Percentiles rank a stretch among this genome's conserved stretches.
Conservation (phyloP, 2,329 filamentous ascomycete species). For the Biscogniauxia marginata region DNA sequence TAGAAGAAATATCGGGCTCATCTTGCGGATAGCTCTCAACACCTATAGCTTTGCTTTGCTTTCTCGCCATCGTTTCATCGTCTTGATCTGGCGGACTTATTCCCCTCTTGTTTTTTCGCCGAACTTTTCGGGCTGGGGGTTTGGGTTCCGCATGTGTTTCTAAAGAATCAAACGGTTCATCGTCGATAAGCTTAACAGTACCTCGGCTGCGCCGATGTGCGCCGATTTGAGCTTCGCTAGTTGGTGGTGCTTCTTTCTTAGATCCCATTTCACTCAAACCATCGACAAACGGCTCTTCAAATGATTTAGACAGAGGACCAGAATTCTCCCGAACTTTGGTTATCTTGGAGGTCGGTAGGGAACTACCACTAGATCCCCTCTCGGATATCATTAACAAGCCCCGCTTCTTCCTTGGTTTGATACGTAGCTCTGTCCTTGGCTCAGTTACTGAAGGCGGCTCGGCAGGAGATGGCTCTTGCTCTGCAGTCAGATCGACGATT, state of each 20-base stretch:
- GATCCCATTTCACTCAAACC: background rate
- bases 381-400: constrained; percentile 48
- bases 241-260: background rate
- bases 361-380: constrained; percentile 18
- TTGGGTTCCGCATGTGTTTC: background rate
- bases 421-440: constrained; percentile 45
- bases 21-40: background rate
- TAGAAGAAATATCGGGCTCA: background rate
- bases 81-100: background rate
- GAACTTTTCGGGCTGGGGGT: background rate
- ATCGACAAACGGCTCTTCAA: background rate
- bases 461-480: background rate
- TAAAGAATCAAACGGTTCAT: background rate
- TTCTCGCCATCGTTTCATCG: background rate
- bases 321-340: background rate
- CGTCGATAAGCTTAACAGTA: background rate
- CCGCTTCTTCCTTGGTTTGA: constrained; percentile 46
- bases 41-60: background rate
- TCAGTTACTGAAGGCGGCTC: constrained; percentile 16
- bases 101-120: background rate
- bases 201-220: background rate
- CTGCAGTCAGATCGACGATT: constrained; percentile 6
- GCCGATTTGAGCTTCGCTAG: background rate
- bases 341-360: constrained; percentile 3
- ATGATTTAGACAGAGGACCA: background rate